Conservation (phyloP, 768 basidiomycete genomes). For the Lactifluus rugatus region DNA sequence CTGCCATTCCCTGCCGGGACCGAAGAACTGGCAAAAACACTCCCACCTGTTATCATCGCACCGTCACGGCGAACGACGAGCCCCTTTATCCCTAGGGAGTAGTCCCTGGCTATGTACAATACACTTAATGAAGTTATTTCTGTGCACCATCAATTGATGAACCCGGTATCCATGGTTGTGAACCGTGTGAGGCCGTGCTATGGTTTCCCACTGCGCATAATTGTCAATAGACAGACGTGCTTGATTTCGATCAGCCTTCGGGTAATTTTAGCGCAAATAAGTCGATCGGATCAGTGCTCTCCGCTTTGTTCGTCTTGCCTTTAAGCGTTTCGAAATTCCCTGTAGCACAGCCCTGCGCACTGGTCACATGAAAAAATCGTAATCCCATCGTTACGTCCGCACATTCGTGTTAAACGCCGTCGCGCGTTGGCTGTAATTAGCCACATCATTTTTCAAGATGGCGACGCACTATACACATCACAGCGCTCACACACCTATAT, state of each 20-base stretch:
- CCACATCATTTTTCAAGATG: neutral
- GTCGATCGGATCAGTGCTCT: too few species aligned
- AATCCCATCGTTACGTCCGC: neutral
- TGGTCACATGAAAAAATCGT: neutral
- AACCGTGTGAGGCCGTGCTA: neutral
- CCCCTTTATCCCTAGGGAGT: slow-evolving; percentile 71
- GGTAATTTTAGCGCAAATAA: neutral
- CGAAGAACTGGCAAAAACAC: slow-evolving; percentile 53
- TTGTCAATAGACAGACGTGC: neutral
- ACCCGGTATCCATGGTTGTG: slow-evolving; percentile 1
- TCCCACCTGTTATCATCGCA: slow-evolving; percentile 60
- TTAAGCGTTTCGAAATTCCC: too few species aligned
- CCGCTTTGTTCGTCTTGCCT: too few species aligned
- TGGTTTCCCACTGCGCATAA: neutral
- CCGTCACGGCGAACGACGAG: slow-evolving; percentile 59
- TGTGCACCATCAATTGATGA: neutral
- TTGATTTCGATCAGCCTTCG: too few species aligned
- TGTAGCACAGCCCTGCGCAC: neutral
- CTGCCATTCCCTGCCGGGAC: slow-evolving; percentile 93
- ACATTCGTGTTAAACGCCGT: neutral
- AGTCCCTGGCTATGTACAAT: slow-evolving; percentile 19
- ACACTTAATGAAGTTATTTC: neutral
- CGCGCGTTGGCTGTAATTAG: neutral
- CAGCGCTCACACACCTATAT: slow-evolving; percentile 1
- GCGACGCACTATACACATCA: neutral